Percentiles rank a stretch among this genome's conserved stretches.
These are phyloP conservation scores for Hypoxylon sp. DNA, from an alignment of 2,329 filamentous ascomycete species.

Conservation along the genomic window DNA sequence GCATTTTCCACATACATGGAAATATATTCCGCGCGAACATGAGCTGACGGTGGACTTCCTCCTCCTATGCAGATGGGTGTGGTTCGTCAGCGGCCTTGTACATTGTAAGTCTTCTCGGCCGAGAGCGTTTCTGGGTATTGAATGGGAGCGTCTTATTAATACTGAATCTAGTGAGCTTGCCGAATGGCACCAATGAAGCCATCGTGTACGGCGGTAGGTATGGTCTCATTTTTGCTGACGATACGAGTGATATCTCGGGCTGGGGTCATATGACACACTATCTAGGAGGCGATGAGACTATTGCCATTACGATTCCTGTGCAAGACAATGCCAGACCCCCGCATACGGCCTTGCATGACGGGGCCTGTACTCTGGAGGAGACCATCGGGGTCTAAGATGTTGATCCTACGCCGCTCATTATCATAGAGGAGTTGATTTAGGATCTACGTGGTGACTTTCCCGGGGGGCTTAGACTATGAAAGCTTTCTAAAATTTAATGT, in stretches of 20 bases:
- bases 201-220: conserved; percentile 59
- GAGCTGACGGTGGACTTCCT: not conserved
- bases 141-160: not conserved
- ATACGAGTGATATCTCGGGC: conserved; percentile 58
- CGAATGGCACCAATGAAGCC: conserved; percentile 56
- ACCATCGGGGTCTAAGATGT: conserved; percentile 6
- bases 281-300: conserved; percentile 57
- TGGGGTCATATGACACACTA: conserved; percentile 61
- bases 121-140: not conserved
- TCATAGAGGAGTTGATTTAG: not conserved
- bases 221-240: conserved; percentile 60
- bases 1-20: not conserved
- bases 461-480: no score
- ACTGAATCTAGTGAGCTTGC: conserved; percentile 55
- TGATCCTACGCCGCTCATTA: not conserved
- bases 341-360: conserved; percentile 36
- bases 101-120: conserved; percentile 46
- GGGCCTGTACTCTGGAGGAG: conserved; percentile 31
- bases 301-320: conserved; percentile 57
- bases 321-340: conserved; percentile 26
- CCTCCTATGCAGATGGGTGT: conserved; percentile 51
- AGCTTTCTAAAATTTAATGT: no score
- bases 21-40: not conserved
- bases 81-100: conserved; percentile 58
- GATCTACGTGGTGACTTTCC: no score